A percentile compares a stretch with the other conserved stretches of the same genome.
Conservation (phyloP, 805 yeast genomes). For the Nakazawaea siamensis region DNA sequence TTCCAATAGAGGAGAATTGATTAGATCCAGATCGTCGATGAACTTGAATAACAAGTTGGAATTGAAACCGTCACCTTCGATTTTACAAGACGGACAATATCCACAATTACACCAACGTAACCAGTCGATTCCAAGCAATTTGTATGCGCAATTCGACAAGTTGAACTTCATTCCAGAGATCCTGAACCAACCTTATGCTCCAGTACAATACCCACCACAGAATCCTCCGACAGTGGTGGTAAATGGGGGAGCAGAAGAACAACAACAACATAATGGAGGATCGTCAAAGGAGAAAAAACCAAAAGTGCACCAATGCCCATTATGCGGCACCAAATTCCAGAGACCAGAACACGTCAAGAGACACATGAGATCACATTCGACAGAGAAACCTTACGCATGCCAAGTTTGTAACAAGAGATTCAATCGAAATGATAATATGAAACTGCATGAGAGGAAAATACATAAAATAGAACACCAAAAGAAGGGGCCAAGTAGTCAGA, state of each 20-base stretch:
- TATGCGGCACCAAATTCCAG: conserved; percentile 55
- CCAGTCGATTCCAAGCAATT: conserved; percentile 6
- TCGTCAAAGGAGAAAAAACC: conserved; percentile 34
- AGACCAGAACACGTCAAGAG: conserved; percentile 68
- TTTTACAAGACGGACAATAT: not conserved
- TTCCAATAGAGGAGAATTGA: conserved; percentile 3
- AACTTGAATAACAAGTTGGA: conserved; percentile 40
- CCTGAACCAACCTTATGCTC: conserved; percentile 9
- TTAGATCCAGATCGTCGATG: conserved; percentile 42
- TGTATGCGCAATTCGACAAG: conserved; percentile 7
- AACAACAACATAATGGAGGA: not conserved
- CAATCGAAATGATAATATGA: conserved; percentile 51
- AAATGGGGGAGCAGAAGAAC: not conserved
- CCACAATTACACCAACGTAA: conserved; percentile 1
- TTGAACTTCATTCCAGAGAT: conserved; percentile 9
- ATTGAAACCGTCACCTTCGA: not conserved
- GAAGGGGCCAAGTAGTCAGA: too few species aligned
- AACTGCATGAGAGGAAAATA: conserved; percentile 55
- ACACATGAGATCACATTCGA: conserved; percentile 49
- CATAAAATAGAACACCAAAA: conserved; percentile 29
- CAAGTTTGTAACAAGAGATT: conserved; percentile 46
- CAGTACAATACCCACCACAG: too few species aligned
- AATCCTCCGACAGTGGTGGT: not conserved
- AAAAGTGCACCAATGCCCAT: conserved; percentile 56
- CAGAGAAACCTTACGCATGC: conserved; percentile 51